Percentiles rank a stretch among this genome's conserved stretches.
These are phyloP conservation scores for Myriosclerotinia curreyana DNA, from an alignment of 2,329 filamentous ascomycete species.

Conservation along the genomic window DNA sequence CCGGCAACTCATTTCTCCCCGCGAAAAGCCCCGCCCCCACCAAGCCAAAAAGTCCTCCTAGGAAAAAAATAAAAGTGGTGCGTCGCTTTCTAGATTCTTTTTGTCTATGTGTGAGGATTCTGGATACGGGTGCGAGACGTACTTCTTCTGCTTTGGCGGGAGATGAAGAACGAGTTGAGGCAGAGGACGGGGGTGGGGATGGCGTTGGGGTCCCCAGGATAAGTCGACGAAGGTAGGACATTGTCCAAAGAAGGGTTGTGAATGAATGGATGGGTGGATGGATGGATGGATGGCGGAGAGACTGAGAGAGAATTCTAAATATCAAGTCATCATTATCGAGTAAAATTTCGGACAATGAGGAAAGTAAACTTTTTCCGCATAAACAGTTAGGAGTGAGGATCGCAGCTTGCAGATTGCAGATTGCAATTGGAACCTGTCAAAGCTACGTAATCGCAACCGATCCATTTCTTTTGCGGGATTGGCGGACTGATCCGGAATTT, in stretches of 20 bases:
- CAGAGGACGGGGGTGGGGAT: conserved; percentile 25
- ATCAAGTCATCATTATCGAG: not conserved
- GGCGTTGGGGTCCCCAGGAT: conserved; percentile 24
- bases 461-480: not conserved
- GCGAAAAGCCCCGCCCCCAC: conserved; percentile 88
- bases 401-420: not conserved
- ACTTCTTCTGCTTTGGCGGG: conserved; percentile 44
- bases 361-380: not conserved
- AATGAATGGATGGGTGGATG: not conserved
- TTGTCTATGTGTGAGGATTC: conserved; percentile 39
- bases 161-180: conserved; percentile 21
- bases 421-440: conserved; percentile 6
- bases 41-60: conserved; percentile 88
- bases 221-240: conserved; percentile 13
- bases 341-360: not conserved
- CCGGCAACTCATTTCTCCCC: conserved; percentile 75
- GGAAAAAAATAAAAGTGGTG: conserved; percentile 76
- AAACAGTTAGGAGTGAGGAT: not conserved
- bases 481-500: not conserved
- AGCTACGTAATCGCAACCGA: conserved; percentile 6
- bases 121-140: conserved; percentile 50
- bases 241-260: not conserved
- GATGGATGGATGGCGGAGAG: not conserved
- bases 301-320: not conserved
- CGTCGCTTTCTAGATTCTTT: conserved; percentile 51